Conservation (phyloP, 306 rosid genomes). For the Luffa acutangula region DNA sequence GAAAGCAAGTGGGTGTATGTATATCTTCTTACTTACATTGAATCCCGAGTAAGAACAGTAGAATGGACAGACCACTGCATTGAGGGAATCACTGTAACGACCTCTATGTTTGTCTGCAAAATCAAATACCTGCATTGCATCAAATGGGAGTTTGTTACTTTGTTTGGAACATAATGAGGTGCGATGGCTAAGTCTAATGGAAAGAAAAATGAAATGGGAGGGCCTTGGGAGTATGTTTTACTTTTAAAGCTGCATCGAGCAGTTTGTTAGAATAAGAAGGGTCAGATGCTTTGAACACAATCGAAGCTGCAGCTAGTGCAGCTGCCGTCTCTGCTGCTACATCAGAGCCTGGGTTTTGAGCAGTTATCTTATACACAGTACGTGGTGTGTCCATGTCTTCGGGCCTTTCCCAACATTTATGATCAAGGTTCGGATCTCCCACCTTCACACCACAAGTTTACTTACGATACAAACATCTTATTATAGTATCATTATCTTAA, state of each 20-base stretch:
- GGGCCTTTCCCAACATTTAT: constrained; percentile 87
- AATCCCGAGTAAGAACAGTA: constrained; percentile 89
- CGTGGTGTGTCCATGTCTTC: constrained; percentile 91
- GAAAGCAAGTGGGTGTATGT: neutral
- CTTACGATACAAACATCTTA: neutral
- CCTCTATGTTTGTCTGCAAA: constrained; percentile 80
- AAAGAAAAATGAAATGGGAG: neutral
- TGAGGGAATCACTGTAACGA: constrained; percentile 65
- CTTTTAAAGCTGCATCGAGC: constrained; percentile 62
- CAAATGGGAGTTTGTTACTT: neutral
- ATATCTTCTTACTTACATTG: constrained; percentile 34
- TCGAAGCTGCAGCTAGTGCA: constrained; percentile 79
- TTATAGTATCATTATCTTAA: neutral
- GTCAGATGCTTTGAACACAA: constrained; percentile 63
- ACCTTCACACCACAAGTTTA: constrained; percentile 33
- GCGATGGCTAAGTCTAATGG: neutral
- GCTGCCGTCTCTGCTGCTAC: constrained; percentile 90
- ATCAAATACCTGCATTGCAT: constrained; percentile 42
- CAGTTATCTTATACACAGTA: constrained; percentile 50
- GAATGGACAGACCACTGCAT: constrained; percentile 72
- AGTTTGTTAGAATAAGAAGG: constrained; percentile 51
- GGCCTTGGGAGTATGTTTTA: constrained; percentile 5
- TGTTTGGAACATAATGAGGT: neutral
- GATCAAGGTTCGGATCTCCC: constrained; percentile 75
- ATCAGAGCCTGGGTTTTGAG: constrained; percentile 80